Conservation (phyloP, 768 basidiomycete species). For the Mycena amicta region DNA sequence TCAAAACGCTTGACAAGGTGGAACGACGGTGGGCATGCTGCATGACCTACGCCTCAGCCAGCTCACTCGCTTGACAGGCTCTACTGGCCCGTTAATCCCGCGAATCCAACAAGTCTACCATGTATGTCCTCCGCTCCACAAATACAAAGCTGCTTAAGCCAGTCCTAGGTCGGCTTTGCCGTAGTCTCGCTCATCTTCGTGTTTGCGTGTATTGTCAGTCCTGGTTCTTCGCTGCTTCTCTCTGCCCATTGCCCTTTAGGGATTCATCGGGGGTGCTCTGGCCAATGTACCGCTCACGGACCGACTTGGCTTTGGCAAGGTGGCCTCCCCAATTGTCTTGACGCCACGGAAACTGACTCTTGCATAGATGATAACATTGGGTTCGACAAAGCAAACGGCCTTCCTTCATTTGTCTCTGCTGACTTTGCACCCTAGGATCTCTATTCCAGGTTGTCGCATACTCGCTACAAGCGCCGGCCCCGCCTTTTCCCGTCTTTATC, state of each 20-base stretch:
- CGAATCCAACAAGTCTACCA: constrained; percentile 20
- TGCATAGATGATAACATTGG: constrained; percentile 6
- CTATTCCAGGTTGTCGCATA: constrained; percentile 46
- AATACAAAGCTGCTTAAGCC: background rate
- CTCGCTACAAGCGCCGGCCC: constrained; percentile 45
- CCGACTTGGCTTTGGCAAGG: constrained; percentile 45
- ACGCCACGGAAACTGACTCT: no score
- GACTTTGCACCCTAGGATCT: constrained; percentile 37
- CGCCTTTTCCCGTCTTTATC: constrained; percentile 56
- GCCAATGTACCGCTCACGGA: constrained; percentile 51
- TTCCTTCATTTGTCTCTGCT: constrained; percentile 1
- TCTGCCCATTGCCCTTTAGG: constrained; percentile 29
- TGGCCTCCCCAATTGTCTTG: constrained; percentile 27
- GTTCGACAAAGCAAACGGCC: background rate
- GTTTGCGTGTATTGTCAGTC: constrained; percentile 30
- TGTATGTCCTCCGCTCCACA: background rate
- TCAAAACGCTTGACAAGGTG: background rate
- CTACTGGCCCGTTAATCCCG: constrained; percentile 13
- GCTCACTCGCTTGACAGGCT: background rate
- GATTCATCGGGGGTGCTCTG: constrained; percentile 49
- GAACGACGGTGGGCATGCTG: background rate
- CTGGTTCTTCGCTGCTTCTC: background rate
- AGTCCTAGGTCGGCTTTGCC: constrained; percentile 44
- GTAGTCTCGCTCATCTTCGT: constrained; percentile 57
- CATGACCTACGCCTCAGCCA: background rate